Evolutionary conservation across 352 stramenopile species (phyloP).

Genomic region (Lagenidium giganteum): DNA sequence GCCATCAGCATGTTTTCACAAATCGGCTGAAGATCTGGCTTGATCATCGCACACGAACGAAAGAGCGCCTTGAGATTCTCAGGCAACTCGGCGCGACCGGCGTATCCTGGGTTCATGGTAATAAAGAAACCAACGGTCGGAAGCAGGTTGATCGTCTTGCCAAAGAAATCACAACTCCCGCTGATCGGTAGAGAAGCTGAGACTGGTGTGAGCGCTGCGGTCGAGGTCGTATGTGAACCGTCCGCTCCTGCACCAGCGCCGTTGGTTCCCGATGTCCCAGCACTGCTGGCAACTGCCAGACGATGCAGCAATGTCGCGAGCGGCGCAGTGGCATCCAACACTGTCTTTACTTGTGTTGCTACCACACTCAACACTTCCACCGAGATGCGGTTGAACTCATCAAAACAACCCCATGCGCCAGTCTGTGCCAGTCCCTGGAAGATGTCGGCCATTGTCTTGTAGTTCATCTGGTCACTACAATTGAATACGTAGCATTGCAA

Average conservation of each 20-base stretch:
- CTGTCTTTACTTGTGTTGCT: slow-evolving; percentile 96
- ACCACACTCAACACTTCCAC: slow-evolving; percentile 96
- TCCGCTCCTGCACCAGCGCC: background rate
- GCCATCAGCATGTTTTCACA: slow-evolving; percentile 96
- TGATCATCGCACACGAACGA: slow-evolving; percentile 90
- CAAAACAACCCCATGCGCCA: slow-evolving; percentile 95
- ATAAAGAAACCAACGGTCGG: slow-evolving; percentile 91
- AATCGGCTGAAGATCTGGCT: slow-evolving; percentile 88
- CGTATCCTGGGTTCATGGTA: slow-evolving; percentile 94
- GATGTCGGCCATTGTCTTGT: slow-evolving; percentile 95
- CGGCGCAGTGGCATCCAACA: slow-evolving; percentile 84
- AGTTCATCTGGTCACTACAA: slow-evolving; percentile 91
- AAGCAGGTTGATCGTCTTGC: slow-evolving; percentile 77
- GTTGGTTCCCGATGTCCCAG: slow-evolving; percentile 10
- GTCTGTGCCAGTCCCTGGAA: slow-evolving; percentile 93
- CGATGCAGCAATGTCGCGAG: slow-evolving; percentile 20
- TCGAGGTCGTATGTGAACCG: slow-evolving; percentile 4
- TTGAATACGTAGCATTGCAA: slow-evolving; percentile 87
- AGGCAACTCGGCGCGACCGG: slow-evolving; percentile 86
- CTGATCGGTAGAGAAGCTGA: slow-evolving; percentile 21
- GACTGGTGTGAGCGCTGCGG: background rate
- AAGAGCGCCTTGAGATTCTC: slow-evolving; percentile 93
- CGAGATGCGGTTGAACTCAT: slow-evolving; percentile 96
- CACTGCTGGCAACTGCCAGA: slow-evolving; percentile 12
- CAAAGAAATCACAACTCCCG: slow-evolving; percentile 88